Evolutionary conservation across 768 basidiomycete species (phyloP).

Genomic region (Amanita brunnescens): DNA sequence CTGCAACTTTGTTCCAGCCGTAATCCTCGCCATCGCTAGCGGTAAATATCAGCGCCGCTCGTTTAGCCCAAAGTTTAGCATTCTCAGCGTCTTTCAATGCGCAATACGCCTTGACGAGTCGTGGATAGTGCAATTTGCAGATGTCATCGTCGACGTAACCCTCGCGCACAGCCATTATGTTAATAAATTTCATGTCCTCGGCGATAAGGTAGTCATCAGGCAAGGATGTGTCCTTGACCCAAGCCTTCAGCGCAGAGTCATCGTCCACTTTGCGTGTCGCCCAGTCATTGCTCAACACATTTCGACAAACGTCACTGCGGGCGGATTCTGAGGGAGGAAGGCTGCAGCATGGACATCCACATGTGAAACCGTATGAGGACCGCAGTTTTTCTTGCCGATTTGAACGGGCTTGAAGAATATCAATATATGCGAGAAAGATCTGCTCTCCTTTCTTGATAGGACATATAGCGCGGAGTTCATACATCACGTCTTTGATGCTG

Average conservation of each 20-base stretch:
- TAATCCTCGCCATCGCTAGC: slow-evolving; percentile 7
- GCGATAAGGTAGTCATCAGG: slow-evolving; percentile 10
- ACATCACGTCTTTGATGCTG: slow-evolving; percentile 10
- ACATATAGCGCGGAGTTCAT: slow-evolving; percentile 1
- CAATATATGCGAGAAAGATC: slow-evolving; percentile 11
- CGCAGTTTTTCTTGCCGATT: neutral
- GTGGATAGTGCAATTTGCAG: slow-evolving; percentile 11
- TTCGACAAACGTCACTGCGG: slow-evolving; percentile 14
- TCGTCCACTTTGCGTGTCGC: neutral
- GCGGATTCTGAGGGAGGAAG: slow-evolving; percentile 9
- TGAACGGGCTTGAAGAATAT: neutral
- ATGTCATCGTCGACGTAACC: slow-evolving; percentile 1
- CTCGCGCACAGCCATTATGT: slow-evolving; percentile 14
- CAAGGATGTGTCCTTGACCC: slow-evolving; percentile 9
- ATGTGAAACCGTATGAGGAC: slow-evolving; percentile 9
- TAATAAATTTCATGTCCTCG: slow-evolving; percentile 3
- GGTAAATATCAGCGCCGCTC: slow-evolving; percentile 7
- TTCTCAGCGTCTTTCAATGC: slow-evolving; percentile 12
- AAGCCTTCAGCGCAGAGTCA: slow-evolving; percentile 8
- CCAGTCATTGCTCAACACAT: slow-evolving; percentile 1
- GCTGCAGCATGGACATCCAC: slow-evolving; percentile 11
- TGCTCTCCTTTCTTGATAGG: slow-evolving; percentile 13
- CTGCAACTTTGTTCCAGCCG: slow-evolving; percentile 13
- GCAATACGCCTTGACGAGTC: slow-evolving; percentile 14
- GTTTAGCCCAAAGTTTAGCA: slow-evolving; percentile 11